Evolutionary conservation across 169 alveolate genomes (phyloP), one percentile per base, ranked within the genome.

Genomic region (Hepatocystis sp.): DNA sequence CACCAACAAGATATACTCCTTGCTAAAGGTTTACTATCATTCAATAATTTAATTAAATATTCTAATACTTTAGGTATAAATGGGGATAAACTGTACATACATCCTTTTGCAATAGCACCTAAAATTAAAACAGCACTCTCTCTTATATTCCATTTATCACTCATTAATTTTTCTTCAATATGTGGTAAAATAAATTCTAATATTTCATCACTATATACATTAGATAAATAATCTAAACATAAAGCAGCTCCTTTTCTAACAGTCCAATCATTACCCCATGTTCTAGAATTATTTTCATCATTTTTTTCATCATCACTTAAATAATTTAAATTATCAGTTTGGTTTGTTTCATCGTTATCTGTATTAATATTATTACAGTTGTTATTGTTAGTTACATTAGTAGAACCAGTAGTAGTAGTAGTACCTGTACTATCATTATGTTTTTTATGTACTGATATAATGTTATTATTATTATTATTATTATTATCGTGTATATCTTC

Each of bases 71-170:
- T 93, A 15, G 97, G 97, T 25, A 96, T 90, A 81, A 84, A 93
- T 5, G 97, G 97, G 15, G 91, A 85, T 36, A 96, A 86, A 4
- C 93, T 86, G 39, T 88, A 85, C 71, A 93, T 85, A 63, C 97
- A 94, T 11, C 98, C 98, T 47, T 93, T 92, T 19, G 98, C 97
- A 40, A 96, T 94, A 34, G 98, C 98, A n/a, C 98, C 97, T 34
- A 96, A 90, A 1, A 94, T 90, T 47, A 96, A 78, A n/a, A 96
- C 96, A 25, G 97, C 98, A 28, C 95, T 86, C 66, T 96, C 98
- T 64, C 90, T 90, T 13, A 76, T 91, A 49, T 95, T 97, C 98
- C 98, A 96, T 67, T 93, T 92, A 56, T 71, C 90, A 61, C 89
- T 94, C 89, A 92, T 93, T 52, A 93, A 91, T 55, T 90, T 91